phyloP scores from a whole-genome alignment of 495 filamentous ascomycete species.

The Tuber microsphaerosporum region DNA sequence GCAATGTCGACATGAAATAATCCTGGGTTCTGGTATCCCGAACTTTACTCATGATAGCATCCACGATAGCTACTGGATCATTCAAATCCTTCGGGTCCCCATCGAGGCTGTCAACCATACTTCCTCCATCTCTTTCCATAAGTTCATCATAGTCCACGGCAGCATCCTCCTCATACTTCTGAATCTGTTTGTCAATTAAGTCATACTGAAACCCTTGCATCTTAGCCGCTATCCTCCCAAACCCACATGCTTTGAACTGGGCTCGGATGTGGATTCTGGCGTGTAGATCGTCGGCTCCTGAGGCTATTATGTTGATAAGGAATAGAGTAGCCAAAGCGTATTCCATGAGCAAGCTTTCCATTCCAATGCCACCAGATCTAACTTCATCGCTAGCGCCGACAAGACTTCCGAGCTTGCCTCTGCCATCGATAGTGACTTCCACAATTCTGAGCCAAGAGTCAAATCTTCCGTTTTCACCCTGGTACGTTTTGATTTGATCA shows the following conservation, averaged over 20 bases:
- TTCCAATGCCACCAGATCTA: constrained; percentile 91
- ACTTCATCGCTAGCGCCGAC: constrained; percentile 96
- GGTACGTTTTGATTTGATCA: constrained; percentile 81
- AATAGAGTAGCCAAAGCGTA: constrained; percentile 94
- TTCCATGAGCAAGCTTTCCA: constrained; percentile 99
- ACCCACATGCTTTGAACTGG: constrained; percentile 91
- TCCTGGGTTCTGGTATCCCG: constrained; percentile 78
- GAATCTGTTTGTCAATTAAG: constrained; percentile 95
- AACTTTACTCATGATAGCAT: constrained; percentile 83
- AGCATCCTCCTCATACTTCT: constrained; percentile 86
- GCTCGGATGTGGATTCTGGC: constrained; percentile 88
- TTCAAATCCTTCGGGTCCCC: constrained; percentile 89
- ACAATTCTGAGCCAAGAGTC: constrained; percentile 99
- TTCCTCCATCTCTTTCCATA: constrained; percentile 81
- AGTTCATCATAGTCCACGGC: constrained; percentile 98
- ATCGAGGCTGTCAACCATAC: constrained; percentile 81
- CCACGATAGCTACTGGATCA: constrained; percentile 85
- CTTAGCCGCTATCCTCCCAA: constrained; percentile 88
- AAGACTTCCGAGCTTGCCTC: constrained; percentile 96
- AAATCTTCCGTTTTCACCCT: constrained; percentile 90
- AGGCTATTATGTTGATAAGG: constrained; percentile 92
- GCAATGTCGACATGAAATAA: constrained; percentile 91
- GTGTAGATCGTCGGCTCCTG: constrained; percentile 86
- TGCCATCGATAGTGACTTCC: constrained; percentile 92
- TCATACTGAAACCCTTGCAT: constrained; percentile 99